phyloP scores from a whole-genome alignment of 83 land plant species.

The Thuja plicata region DNA sequence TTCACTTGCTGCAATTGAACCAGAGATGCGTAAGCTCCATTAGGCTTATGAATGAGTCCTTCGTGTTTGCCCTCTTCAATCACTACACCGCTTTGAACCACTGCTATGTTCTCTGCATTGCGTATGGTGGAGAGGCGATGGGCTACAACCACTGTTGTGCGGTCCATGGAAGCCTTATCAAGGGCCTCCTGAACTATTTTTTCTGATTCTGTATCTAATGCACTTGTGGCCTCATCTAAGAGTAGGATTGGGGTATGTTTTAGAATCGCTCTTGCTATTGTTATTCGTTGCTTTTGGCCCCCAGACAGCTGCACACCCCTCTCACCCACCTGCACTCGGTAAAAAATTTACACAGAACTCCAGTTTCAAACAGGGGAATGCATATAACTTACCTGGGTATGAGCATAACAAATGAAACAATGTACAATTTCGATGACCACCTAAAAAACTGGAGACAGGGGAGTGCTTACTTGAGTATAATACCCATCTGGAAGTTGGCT shows the following conservation, averaged over 20 bases:
- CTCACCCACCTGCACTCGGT: constrained; percentile 28
- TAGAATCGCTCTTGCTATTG: constrained; percentile 43
- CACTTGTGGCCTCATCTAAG: constrained; percentile 52
- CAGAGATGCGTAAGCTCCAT: constrained; percentile 30
- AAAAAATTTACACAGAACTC: too few relatives aligned
- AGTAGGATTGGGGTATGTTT: constrained; percentile 37
- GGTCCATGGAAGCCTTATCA: constrained; percentile 28
- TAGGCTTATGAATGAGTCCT: constrained; percentile 23
- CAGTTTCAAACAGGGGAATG: too few relatives aligned
- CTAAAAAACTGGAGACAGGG: not conserved
- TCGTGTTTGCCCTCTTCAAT: constrained; percentile 40
- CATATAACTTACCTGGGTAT: too few relatives aligned
- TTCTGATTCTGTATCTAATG: constrained; percentile 40
- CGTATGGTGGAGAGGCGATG: constrained; percentile 49
- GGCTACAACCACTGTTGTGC: constrained; percentile 46
- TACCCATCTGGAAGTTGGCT: constrained; percentile 52
- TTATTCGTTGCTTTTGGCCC: constrained; percentile 50
- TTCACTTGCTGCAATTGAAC: constrained; percentile 22
- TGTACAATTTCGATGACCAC: too few relatives aligned
- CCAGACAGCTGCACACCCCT: constrained; percentile 46
- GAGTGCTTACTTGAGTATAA: constrained; percentile 51
- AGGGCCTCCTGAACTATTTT: constrained; percentile 41
- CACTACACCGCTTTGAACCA: constrained; percentile 33
- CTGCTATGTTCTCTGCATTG: constrained; percentile 37
- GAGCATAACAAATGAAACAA: not conserved